Percentiles rank a stretch among this genome's conserved stretches.
Conservation (phyloP, 495 filamentous ascomycete genomes). For the Aspergillus asperescens region DNA sequence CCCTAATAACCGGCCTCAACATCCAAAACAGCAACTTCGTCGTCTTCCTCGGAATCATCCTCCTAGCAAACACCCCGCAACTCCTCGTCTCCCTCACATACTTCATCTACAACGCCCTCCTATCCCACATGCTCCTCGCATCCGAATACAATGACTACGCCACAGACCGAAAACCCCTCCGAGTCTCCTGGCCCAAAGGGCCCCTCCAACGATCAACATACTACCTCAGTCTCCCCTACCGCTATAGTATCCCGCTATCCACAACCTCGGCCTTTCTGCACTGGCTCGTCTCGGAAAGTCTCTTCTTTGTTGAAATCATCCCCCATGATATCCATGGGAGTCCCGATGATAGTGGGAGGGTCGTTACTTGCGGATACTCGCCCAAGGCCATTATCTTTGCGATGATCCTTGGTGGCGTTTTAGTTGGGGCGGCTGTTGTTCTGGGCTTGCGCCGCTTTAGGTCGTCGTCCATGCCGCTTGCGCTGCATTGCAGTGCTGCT, state of each 20-base stretch:
- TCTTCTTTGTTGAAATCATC: conserved; percentile 22
- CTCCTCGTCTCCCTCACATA: conserved; percentile 36
- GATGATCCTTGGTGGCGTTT: conserved; percentile 11
- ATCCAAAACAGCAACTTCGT: too few relatives aligned
- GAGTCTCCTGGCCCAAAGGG: conserved; percentile 32
- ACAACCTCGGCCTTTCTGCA: conserved; percentile 24
- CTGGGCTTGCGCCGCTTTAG: conserved; percentile 18
- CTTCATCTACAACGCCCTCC: conserved; percentile 28
- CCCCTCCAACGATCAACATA: conserved; percentile 34
- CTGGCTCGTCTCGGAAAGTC: conserved; percentile 37
- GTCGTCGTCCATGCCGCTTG: conserved; percentile 26
- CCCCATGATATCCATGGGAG: neutral
- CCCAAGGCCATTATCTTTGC: conserved; percentile 23
- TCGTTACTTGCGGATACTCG: conserved; percentile 18
- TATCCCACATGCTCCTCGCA: conserved; percentile 32
- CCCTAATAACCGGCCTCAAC: neutral
- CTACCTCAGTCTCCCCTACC: conserved; percentile 36
- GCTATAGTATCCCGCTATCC: conserved; percentile 33
- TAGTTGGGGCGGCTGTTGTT: conserved; percentile 10
- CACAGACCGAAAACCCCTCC: conserved; percentile 27
- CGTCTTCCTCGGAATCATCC: conserved; percentile 15
- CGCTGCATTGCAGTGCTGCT: conserved; percentile 26
- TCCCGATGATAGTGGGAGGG: neutral
- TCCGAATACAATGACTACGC: conserved; percentile 24
- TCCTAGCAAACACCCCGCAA: conserved; percentile 39